Conservation (phyloP, 2,329 filamentous ascomycete species). For the Colletotrichum costaricense region DNA sequence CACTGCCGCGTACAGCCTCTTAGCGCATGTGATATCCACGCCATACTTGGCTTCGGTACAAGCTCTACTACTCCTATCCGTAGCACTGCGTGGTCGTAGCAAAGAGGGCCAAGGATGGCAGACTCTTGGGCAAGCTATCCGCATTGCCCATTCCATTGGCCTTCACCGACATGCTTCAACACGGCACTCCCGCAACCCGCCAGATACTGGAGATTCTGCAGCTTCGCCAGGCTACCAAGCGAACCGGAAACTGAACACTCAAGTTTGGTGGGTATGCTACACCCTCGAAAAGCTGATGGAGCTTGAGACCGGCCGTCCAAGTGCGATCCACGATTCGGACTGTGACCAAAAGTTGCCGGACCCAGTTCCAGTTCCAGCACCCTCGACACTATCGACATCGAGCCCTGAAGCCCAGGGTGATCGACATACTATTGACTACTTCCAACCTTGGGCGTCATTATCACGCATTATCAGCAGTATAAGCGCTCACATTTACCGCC, state of each 20-base stretch:
- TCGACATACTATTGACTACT: slow-evolving; percentile 24
- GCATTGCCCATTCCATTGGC: slow-evolving; percentile 41
- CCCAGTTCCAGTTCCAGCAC: not conserved
- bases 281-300: slow-evolving; percentile 54
- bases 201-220: not conserved
- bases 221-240: slow-evolving; percentile 12
- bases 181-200: not conserved
- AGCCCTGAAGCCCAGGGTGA: not conserved
- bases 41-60: slow-evolving; percentile 39
- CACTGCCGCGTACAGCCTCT: slow-evolving; percentile 36
- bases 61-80: slow-evolving; percentile 36
- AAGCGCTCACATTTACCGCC: slow-evolving; percentile 18
- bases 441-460: slow-evolving; percentile 35
- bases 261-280: slow-evolving; percentile 66
- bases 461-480: slow-evolving; percentile 36
- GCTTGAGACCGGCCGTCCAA: slow-evolving; percentile 40
- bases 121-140: slow-evolving; percentile 39
- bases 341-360: slow-evolving; percentile 28
- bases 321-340: slow-evolving; percentile 36
- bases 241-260: slow-evolving; percentile 57
- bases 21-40: slow-evolving; percentile 36
- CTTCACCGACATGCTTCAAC: slow-evolving; percentile 37
- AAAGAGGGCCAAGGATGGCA: slow-evolving; percentile 43
- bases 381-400: not conserved
- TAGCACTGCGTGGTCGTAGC: slow-evolving; percentile 34